These are phyloP conservation scores for Solanum microdontum DNA, from an alignment of 257 asterid genomes.

Conservation along the genomic window DNA sequence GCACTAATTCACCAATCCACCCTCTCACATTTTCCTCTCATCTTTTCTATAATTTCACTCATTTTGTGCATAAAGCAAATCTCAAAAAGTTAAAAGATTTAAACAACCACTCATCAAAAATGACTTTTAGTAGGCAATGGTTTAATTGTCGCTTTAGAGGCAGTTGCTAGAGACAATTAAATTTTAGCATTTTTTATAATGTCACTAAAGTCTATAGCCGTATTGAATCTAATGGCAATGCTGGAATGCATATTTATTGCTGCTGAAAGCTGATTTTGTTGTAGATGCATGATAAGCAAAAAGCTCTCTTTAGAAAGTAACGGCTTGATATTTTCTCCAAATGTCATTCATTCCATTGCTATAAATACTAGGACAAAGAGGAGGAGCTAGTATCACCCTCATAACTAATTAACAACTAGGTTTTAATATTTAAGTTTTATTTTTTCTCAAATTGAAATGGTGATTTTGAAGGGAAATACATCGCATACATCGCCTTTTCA, in stretches of 20 bases:
- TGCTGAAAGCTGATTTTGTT: too few relatives aligned
- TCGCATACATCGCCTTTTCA: neutral
- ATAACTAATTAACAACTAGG: neutral
- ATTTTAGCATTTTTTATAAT: too few relatives aligned
- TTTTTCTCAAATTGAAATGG: too few relatives aligned
- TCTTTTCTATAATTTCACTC: neutral
- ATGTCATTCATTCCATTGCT: neutral
- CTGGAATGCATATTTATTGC: too few relatives aligned
- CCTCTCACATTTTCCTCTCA: neutral
- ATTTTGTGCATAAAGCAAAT: neutral
- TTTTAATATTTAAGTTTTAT: too few relatives aligned
- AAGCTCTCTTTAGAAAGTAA: neutral
- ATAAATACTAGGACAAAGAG: neutral
- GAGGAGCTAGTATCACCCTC: neutral
- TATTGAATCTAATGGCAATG: too few relatives aligned
- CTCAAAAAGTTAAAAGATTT: neutral
- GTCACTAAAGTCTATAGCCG: too few relatives aligned
- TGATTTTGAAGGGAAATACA: neutral
- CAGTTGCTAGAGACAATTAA: too few relatives aligned
- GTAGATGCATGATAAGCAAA: too few relatives aligned
- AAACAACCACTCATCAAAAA: neutral
- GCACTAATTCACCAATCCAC: neutral
- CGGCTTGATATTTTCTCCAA: neutral
- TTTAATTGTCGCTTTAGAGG: too few relatives aligned
- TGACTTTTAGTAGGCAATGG: too few relatives aligned